A percentile compares a stretch with the other conserved stretches of the same genome.
Conservation (phyloP, 345 rosid genomes). For the Arabidopsis thaliana region DNA sequence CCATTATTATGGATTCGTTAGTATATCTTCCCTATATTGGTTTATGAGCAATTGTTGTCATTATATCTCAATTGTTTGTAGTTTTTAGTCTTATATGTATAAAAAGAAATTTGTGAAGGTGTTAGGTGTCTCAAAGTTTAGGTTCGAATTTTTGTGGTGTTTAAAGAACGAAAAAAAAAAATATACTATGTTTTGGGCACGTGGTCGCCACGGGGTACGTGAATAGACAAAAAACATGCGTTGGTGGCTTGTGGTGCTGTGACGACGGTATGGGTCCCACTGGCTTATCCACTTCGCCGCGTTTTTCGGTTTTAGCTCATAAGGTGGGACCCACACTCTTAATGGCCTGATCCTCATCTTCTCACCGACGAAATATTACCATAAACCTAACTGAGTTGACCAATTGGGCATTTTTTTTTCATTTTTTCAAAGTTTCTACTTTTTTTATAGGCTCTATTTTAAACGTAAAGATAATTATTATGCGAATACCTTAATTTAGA, state of each 20-base stretch:
- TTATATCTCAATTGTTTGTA: no score
- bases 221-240: slow-evolving; percentile 1
- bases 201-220: slow-evolving; percentile 29
- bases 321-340: slow-evolving; percentile 22
- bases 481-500: no score
- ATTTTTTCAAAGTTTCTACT: no score
- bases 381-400: background rate
- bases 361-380: slow-evolving; percentile 32
- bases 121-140: background rate
- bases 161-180: background rate
- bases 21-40: no score
- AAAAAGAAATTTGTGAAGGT: background rate
- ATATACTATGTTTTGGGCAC: background rate
- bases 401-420: no score
- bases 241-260: slow-evolving; percentile 17
- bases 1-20: no score
- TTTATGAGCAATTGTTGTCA: no score
- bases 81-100: no score
- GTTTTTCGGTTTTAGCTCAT: background rate
- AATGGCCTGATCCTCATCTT: slow-evolving; percentile 35
- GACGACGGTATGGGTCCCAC: background rate
- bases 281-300: slow-evolving; percentile 36
- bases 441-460: no score
- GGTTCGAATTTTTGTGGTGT: no score
- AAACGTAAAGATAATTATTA: no score